Evolutionary conservation across 208 protist species (phyloP), one percentile per base, ranked within the genome.

Genomic region (Porcisia deanei): DNA sequence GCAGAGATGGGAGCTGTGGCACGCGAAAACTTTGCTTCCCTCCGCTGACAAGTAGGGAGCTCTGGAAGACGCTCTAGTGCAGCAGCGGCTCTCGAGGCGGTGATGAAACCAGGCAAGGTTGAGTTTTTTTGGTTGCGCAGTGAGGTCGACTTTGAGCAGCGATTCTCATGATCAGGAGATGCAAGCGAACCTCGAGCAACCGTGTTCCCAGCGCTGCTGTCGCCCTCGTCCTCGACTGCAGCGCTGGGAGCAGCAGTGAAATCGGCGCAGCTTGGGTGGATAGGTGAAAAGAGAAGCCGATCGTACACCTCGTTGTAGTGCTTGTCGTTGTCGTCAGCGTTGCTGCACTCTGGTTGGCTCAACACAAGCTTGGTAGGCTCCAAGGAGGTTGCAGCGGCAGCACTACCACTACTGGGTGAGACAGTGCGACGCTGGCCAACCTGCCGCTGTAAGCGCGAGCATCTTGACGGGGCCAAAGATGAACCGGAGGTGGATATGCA

Each of bases 221-320:
- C 49, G 66, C 25, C 66, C 45, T 49, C 20, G 39, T 10, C 45
- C 45, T 49, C 66, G 14, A 0, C 7, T 22, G 49, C 45, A 57
- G 25, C 14, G 66, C 25, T 25, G 43, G 30, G 0, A 10, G 8
- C 14, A 30, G 34, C 8, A 22, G 7, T 1, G 34, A 6, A 20
- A 18, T 2, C 7, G 43, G 68, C 9, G 68, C 37, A 34, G 20
- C 18, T 45, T 34, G 10, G 12, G 22, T 47, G 14, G 37, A 52
- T 37, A n/a, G 43, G 37, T 39, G 58, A 65, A 58, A 75, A 75
- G 16, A 75, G 22, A 8, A 75, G 71, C 43, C 71, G 71, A 55
- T 66, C 71, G 57, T 75, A 75, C 39, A 65, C 71, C 34, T 55
- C 71, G 39, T 30, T n/a, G 71, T 65, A 75, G 58, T 47, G 71